A percentile compares a stretch with the other conserved stretches of the same genome.
Evolutionary conservation across 2,329 filamentous ascomycete genomes (phyloP).

Genomic region (Nannizziopsis arthrosporioides): DNA sequence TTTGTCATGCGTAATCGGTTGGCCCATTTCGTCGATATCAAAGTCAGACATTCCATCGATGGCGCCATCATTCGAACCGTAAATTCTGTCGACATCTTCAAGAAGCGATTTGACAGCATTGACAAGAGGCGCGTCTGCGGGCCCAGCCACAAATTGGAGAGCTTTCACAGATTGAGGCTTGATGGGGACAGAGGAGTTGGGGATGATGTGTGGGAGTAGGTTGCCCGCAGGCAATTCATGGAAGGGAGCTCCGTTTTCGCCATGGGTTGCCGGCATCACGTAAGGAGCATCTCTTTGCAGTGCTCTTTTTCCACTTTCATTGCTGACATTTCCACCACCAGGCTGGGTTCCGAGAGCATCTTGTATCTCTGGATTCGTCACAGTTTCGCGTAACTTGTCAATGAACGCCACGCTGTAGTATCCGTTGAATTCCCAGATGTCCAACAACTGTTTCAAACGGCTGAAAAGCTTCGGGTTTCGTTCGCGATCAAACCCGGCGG

Average conservation of each 20-base stretch:
- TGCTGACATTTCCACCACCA: conserved; percentile 19
- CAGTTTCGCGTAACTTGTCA: conserved; percentile 48
- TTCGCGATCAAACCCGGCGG: conserved; percentile 42
- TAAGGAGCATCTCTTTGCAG: conserved; percentile 45
- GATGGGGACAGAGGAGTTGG: conserved; percentile 64
- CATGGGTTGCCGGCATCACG: conserved; percentile 63
- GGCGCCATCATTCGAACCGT: conserved; percentile 41
- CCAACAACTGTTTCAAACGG: conserved; percentile 54
- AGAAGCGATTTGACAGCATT: conserved; percentile 60
- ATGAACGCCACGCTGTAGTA: conserved; percentile 50
- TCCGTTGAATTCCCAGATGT: conserved; percentile 56
- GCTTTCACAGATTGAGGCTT: conserved; percentile 59
- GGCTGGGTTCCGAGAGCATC: conserved; percentile 23
- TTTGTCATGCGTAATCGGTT: conserved; percentile 53
- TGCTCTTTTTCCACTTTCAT: conserved; percentile 36
- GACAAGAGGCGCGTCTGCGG: conserved; percentile 54
- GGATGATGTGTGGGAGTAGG: conserved; percentile 65
- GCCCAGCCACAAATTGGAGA: conserved; percentile 56
- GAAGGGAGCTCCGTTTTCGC: conserved; percentile 60
- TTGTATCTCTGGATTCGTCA: conserved; percentile 35
- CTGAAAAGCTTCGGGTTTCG: conserved; percentile 53
- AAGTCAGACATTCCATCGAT: conserved; percentile 40
- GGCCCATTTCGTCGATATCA: conserved; percentile 67
- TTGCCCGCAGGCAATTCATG: conserved; percentile 74
- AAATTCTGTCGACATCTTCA: conserved; percentile 57